Evolutionary conservation across 2,329 filamentous ascomycete species (phyloP), one percentile per base, ranked within the genome.

Genomic region (Fusarium sp.): DNA sequence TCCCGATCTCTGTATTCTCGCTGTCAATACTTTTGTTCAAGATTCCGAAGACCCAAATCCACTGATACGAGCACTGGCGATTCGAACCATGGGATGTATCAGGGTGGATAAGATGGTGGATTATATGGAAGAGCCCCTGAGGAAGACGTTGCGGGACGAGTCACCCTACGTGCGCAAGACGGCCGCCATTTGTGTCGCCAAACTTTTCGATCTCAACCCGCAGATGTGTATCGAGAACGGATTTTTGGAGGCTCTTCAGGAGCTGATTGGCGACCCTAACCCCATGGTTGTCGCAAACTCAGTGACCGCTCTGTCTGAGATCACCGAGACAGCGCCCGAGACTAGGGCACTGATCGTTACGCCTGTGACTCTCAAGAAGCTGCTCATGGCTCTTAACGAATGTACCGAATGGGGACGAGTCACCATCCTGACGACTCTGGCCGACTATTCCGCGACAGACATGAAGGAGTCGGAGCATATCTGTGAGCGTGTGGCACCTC

Each of bases 201-300:
- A 99, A 79, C 87, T 99, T 7, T 99, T 97, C 78, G 95, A 99
- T 73, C 83, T 99, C 59, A 97, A 96, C 74, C 92, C 94, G 6
- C 78, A 85, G 35, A 91, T 97, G 87, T 98, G 94, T 74, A 86
- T 99, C 53, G 95, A 99, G 74, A 97, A 99, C 70, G 95, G 95
- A 41, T 99, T 99, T 76, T 79, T 99, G 44, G 93, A 98, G 76
- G 92, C 86, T 24, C 80, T 99, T 50, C 94, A 99, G 77, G 95
- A 99, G 77, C 81, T 99, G 81, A 96, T 99, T 67, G 94, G 92
- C 50, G 95, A 99, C 75, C 92, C 95, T 4, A 99, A 99, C 76
- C 95, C 95, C 4, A 99, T 98, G 94, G 95, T 99, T 5, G 95
- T 99, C 55, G 95, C 95, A 63, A 99, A 99, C 79, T 95, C 92